Evolutionary conservation across 116 monocot species (phyloP), one percentile per base, ranked within the genome.

Genomic region (Cymodocea nodosa): DNA sequence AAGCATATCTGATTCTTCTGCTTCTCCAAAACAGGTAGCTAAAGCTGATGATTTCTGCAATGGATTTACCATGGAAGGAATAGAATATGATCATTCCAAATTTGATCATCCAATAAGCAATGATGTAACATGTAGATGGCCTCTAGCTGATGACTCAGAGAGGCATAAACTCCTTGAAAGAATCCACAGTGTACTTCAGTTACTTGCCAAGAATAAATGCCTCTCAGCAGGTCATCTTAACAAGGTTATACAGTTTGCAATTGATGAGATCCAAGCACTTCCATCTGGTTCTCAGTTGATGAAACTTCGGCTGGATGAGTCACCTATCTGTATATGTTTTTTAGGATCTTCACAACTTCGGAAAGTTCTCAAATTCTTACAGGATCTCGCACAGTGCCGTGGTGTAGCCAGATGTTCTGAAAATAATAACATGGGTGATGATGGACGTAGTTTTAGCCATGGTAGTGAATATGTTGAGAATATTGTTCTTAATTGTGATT

Each of bases 361-460:
- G 63, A 83, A 90, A 60, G 63, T 90, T 15, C 68, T 85, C 50
- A 87, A 90, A 56, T 95, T 87, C 63, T 75, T 95, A 71, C 95
- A 90, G 75, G 95, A 95, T 6, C 74, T 95, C 34, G 81, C 74
- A 51, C 90, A 95, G 55, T 78, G 85, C 55, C 81, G 84, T 68
- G 90, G 90, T 5, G 70, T 87, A 22, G 75, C 73, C 5, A 80
- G 75, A 70, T 74, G 74, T 48, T 35, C 71, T 58, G 85, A 90
- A 25, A 68, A 81, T 65, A 80, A 81, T 69, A 52, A 34, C 63
- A 39, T 64, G 34, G 6, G 11, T 50, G 57, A 65, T 52, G 85
- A 84, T 66, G 55, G 62, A 25, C 75, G 73, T 68, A 66, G 15
- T 71, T 24, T 18, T 34, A 37, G 39, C 48, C 67, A 74, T 39